Evolutionary conservation across 495 filamentous ascomycete genomes (phyloP), one percentile per base, ranked within the genome.

Genomic region (Penicillium bialowiezense): DNA sequence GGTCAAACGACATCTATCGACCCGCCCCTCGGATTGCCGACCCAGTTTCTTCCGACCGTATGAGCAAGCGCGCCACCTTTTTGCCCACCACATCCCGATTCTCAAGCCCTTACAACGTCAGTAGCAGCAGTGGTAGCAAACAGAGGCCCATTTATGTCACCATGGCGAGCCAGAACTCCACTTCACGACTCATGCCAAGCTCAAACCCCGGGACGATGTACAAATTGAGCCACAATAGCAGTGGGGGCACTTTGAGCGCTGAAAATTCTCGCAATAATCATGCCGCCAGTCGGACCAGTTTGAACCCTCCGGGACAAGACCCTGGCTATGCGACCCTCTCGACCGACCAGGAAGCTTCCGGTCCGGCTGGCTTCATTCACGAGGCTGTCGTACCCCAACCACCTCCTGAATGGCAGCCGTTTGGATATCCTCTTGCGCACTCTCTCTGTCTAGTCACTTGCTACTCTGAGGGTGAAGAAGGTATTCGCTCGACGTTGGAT

Each of bases 1-100:
- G 95, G 95, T 86, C 84, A 10, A 91, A 99, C 51, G 95, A 99
- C 56, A 97, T 97, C 58, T 97, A 97, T 59, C 85, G 90, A 21
- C 86, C 91, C 9, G 89, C 89, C 2, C 88, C 89, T 48, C 85
- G 89, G 39, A 72, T 96, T 52, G 72, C 79, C 1, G 91, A 96
- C 51, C 70, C 82, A 41, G 75, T 75, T 5, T 76, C 62, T 76
- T 80, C 54, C 8, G 89, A 93, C 52, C 78, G 87, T 29, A 68
- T 71, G 34, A 89, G 79, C 75, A 97, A 96, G 71, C 85, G 93
- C 49, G 79, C 80, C 46, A 96, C 89, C 65, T 76, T 70, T 90
- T 71, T 75, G 86, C 54, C 95, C 78, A 52, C 92, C 0, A 97
- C 91, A 0, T 96, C 91, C 32, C 82, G 95, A 19, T 99, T 99